Conservation (phyloP, 805 yeast genomes). For the Starmerella bombicola region DNA sequence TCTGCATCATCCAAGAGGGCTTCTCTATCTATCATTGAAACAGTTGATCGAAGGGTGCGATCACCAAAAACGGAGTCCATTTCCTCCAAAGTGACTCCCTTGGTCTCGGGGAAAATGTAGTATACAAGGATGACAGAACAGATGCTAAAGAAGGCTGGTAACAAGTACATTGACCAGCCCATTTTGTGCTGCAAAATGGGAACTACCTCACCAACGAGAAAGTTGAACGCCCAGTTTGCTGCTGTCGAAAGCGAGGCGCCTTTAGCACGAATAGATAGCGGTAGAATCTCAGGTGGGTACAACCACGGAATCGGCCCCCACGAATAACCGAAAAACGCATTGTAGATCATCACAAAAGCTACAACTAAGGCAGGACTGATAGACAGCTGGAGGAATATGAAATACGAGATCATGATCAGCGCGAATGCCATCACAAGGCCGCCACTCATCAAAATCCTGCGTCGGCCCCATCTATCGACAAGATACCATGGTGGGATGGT, state of each 20-base stretch:
- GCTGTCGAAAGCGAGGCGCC: constrained; percentile 89
- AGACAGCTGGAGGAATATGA: constrained; percentile 38
- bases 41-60: constrained; percentile 27
- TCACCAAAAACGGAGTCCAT: constrained; percentile 87
- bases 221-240: constrained; percentile 85
- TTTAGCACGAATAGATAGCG: constrained; percentile 70
- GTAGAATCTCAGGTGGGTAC: constrained; percentile 75
- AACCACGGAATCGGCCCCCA: constrained; percentile 96
- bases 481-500: constrained; percentile 86
- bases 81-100: constrained; percentile 76
- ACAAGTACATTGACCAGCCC: constrained; percentile 66
- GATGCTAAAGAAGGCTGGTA: constrained; percentile 69
- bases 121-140: constrained; percentile 62
- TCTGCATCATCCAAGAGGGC: constrained; percentile 5
- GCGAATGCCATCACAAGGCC: constrained; percentile 69
- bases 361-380: constrained; percentile 64
- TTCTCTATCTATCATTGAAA: constrained; percentile 12
- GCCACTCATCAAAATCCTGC: constrained; percentile 70
- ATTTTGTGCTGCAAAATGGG: constrained; percentile 70
- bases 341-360: constrained; percentile 60
- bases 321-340: constrained; percentile 70
- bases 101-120: constrained; percentile 75
- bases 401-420: constrained; percentile 50
- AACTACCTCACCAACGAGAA: constrained; percentile 82
- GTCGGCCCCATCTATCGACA: constrained; percentile 85